Evolutionary conservation across 345 rosid species (phyloP), one percentile per base, ranked within the genome.

Genomic region (Salix viminalis): DNA sequence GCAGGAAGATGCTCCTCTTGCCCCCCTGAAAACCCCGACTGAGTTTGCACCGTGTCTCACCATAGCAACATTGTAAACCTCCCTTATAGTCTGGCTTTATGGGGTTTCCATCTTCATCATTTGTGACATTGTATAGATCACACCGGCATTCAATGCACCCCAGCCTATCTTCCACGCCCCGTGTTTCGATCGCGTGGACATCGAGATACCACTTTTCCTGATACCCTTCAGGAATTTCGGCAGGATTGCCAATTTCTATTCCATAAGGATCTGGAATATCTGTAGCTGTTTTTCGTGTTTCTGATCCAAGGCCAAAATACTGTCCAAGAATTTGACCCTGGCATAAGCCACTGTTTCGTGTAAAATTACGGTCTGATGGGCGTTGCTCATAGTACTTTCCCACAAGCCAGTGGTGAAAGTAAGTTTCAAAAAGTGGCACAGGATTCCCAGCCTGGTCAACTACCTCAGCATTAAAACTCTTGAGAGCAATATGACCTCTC

Each of bases 361-460:
- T 87, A 12, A 64, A 8, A 7, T 79, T 68, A 21, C 18, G 28
- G 79, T 85, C 88, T 2, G 89, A 52, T 7, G 23, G 54, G 37
- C 60, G 1, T 7, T 18, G 89, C 7, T 44, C 83, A 72, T 83
- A 80, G 86, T 88, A 87, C 5, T 83, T 91, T n/a, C 1, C 69
- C 16, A 94, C 84, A 68, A 86, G 39, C 98, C 98, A 94, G 73
- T 92, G 98, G 80, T 92, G 97, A 48, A 94, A 90, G 80, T 94
- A 94, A 23, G 97, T 90, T 76, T 94, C 91, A 18, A 88, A 89
- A 66, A 92, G 90, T 21, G 97, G 92, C 30, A 90, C 75, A 2
- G 97, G 77, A 36, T 87, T 86, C 58, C 95, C 94, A 0, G 82
- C 84, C 73, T 85, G 93, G 19, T 92, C 97, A 48, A 92, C 79